phyloP scores from a whole-genome alignment of 1,284 basidiomycete genomes.

The Trichosporon faecale region DNA sequence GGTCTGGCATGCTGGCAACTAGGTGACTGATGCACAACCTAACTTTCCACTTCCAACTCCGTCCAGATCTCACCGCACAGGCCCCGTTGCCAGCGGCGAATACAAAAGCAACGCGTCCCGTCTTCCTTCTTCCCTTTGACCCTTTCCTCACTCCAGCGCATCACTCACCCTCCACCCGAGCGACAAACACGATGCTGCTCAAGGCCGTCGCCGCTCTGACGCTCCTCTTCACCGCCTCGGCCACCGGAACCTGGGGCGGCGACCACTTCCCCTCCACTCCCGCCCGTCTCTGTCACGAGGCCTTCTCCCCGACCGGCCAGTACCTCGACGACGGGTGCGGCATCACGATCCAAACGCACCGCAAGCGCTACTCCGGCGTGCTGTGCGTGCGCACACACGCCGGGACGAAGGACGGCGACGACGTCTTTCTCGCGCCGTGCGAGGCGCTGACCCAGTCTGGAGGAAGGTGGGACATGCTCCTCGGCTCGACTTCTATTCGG shows the following conservation, averaged over 20 bases:
- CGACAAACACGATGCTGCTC: no score
- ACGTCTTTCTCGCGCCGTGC: neutral
- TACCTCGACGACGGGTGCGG: conserved; percentile 10
- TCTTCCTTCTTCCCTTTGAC: no score
- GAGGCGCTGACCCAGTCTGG: neutral
- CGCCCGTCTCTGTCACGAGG: neutral
- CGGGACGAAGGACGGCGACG: neutral
- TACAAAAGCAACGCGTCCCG: no score
- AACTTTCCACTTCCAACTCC: no score
- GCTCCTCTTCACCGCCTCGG: no score
- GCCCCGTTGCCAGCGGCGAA: no score
- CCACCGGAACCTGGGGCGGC: neutral
- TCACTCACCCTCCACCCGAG: no score
- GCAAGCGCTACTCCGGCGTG: neutral
- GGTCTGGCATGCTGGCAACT: no score
- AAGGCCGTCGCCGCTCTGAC: no score
- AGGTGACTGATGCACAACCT: no score
- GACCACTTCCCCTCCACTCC: neutral
- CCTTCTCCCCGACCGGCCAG: neutral
- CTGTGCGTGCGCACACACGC: neutral
- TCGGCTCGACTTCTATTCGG: neutral
- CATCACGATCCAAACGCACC: neutral
- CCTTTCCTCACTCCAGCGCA: no score
- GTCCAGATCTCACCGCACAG: no score
- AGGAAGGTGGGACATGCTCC: neutral